Evolutionary conservation across 139 green algal species (phyloP).

Genomic region (Coelastrella sp.): DNA sequence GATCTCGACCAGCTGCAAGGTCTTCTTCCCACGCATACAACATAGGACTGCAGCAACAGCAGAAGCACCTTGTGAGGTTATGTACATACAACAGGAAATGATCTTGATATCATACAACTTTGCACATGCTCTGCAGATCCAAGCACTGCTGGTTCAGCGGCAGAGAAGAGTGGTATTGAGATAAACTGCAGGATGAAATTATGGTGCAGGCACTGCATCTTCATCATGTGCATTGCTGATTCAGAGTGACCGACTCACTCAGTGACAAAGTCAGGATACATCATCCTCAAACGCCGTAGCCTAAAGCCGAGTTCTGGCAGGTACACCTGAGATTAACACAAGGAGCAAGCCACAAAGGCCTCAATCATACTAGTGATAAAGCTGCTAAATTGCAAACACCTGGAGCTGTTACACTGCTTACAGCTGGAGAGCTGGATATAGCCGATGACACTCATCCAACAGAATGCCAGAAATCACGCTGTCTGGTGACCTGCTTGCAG

Average conservation of each 20-base stretch:
- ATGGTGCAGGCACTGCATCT: not conserved
- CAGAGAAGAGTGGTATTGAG: not conserved
- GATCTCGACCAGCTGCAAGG: not conserved
- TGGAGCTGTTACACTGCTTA: too few species aligned
- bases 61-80: not conserved
- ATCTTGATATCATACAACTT: too few species aligned
- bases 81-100: not conserved
- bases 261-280: slow-evolving; percentile 51
- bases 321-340: not conserved
- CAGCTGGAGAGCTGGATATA: too few species aligned
- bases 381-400: too few species aligned
- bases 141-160: not conserved
- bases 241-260: not conserved
- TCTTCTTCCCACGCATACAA: slow-evolving; percentile 34
- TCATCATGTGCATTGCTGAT: not conserved
- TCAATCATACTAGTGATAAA: not conserved
- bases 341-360: not conserved
- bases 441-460: too few species aligned
- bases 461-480: too few species aligned
- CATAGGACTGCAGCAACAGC: slow-evolving; percentile 19
- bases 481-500: not conserved
- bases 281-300: slow-evolving; percentile 35
- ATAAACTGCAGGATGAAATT: too few species aligned
- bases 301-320: slow-evolving; percentile 41
- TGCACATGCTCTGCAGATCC: not conserved